A percentile compares a stretch with the other conserved stretches of the same genome.
Conservation (phyloP, 108 stramenopile genomes). For the Stephanodiscus triporus region DNA sequence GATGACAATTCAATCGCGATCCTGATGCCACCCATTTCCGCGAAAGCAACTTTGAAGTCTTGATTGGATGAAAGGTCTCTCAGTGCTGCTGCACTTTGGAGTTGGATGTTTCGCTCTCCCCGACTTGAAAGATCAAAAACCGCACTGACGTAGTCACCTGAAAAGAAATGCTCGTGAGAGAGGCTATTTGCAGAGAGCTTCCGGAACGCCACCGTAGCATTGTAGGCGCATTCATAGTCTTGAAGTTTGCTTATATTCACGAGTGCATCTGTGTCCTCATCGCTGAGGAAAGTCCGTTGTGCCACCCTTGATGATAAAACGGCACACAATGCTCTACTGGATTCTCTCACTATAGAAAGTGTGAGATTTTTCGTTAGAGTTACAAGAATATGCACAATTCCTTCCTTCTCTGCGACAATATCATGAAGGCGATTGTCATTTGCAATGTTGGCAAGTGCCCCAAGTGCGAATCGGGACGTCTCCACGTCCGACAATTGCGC, state of each 20-base stretch:
- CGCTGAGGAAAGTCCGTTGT: conserved; percentile 54
- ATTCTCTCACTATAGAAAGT: conserved; percentile 67
- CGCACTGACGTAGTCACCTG: conserved; percentile 60
- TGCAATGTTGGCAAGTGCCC: conserved; percentile 71
- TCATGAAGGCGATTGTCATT: conserved; percentile 63
- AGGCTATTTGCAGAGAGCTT: conserved; percentile 60
- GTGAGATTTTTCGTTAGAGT: conserved; percentile 57
- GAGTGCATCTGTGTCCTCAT: conserved; percentile 63
- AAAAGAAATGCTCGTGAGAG: conserved; percentile 66
- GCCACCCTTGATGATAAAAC: conserved; percentile 45
- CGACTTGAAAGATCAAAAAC: conserved; percentile 51
- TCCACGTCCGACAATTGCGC: conserved; percentile 64
- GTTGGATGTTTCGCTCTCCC: conserved; percentile 43
- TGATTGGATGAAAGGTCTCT: conserved; percentile 74
- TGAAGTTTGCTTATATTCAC: conserved; percentile 51
- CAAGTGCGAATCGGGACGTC: conserved; percentile 71
- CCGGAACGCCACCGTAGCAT: conserved; percentile 69
- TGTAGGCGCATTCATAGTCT: conserved; percentile 74
- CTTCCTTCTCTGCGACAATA: conserved; percentile 38
- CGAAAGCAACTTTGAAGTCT: conserved; percentile 67
- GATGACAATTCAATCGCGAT: conserved; percentile 58
- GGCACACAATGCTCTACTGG: conserved; percentile 63
- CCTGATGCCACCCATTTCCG: conserved; percentile 60
- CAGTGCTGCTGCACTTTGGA: conserved; percentile 77
- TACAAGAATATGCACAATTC: conserved; percentile 60